These are phyloP conservation scores for Aspergillus fumigatiaffinis DNA, from an alignment of 2,329 filamentous ascomycete genomes.

Conservation along the genomic window DNA sequence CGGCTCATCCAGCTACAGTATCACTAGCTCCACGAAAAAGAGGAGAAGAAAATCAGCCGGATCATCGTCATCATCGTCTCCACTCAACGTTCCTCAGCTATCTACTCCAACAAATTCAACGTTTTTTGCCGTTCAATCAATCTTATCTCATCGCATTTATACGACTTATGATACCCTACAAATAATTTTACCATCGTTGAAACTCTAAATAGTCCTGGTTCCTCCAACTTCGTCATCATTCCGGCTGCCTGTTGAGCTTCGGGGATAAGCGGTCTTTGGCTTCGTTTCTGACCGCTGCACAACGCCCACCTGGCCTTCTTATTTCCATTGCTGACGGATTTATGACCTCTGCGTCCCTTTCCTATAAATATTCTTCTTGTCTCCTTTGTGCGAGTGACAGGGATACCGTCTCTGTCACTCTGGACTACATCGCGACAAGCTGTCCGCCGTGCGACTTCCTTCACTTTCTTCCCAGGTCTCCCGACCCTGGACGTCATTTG, in stretches of 20 bases:
- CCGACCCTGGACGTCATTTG: conserved; percentile 23
- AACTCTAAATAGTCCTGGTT: conserved; percentile 1
- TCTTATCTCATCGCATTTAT: not conserved
- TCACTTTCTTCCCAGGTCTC: conserved; percentile 19
- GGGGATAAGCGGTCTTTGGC: conserved; percentile 23
- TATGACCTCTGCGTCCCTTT: conserved; percentile 5
- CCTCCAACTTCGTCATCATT: conserved; percentile 16
- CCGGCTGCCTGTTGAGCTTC: conserved; percentile 10
- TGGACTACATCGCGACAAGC: conserved; percentile 18
- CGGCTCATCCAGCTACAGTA: not conserved
- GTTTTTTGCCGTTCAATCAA: not conserved
- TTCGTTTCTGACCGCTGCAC: conserved; percentile 3
- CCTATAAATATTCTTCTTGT: not conserved
- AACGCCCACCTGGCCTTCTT: not conserved
- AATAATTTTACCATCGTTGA: not conserved
- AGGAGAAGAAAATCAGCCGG: not conserved
- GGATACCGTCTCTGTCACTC: conserved; percentile 18
- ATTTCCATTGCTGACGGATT: conserved; percentile 6
- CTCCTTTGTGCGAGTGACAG: conserved; percentile 20
- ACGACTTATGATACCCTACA: not conserved
- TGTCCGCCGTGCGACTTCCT: conserved; percentile 24
- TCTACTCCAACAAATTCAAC: not conserved
- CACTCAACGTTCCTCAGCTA: not conserved
- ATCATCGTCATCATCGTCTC: not conserved
- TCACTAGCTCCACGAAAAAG: not conserved